Base-by-base conservation (phyloP, 2,329 filamentous ascomycete genomes). In the Colletotrichum echinochloae region DNA sequence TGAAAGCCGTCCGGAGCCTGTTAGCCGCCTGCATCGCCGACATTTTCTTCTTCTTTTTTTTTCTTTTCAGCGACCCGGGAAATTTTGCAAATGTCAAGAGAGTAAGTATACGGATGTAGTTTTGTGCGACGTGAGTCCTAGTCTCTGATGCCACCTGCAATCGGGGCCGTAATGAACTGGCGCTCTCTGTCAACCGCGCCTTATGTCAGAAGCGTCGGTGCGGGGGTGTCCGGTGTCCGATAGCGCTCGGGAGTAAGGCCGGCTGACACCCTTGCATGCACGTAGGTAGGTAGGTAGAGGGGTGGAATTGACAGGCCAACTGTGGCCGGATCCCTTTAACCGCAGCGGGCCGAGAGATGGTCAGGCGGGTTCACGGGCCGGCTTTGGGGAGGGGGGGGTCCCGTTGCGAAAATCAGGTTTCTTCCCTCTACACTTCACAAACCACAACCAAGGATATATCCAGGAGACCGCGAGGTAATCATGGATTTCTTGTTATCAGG, bases 1-100 rank as follows among this genome's bases (percentile, higher is more conserved):
- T 75, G 70, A 90, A 85, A n/a, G 82, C 82, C 66, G 81, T 82
- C 75, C 83, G 84, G 71, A 90, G 76, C 65, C 81, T 81, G 74
- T 87, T 88, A 60, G 83, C 81, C 20, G 78, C 75, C 69, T 83
- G 77, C 83, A 87, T 85, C 28, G 71, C 75, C 54, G 74, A 74
- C 68, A 71, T 63, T 33, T 16, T 60, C 16, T n/a, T 1, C 2
- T n/a, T 44, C 14, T n/a, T 44, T 9, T 8, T 8, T 8, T 20
- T 2, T 46, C 5, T 23, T 6, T 9, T 46, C 23, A 9, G 20
- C 2, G 6, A 7, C 16, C 39, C 5, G 23, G 23, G 20, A 37
- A 14, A 18, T 0, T 35, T 35, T n/a, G 18, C 11, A 23, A 23
- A 35, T 12, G 6, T 8, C 20, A 35, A n/a, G 14, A 33, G 2